Evolutionary conservation across 768 basidiomycete species (phyloP).

Genomic region (Boletus subparvulus): DNA sequence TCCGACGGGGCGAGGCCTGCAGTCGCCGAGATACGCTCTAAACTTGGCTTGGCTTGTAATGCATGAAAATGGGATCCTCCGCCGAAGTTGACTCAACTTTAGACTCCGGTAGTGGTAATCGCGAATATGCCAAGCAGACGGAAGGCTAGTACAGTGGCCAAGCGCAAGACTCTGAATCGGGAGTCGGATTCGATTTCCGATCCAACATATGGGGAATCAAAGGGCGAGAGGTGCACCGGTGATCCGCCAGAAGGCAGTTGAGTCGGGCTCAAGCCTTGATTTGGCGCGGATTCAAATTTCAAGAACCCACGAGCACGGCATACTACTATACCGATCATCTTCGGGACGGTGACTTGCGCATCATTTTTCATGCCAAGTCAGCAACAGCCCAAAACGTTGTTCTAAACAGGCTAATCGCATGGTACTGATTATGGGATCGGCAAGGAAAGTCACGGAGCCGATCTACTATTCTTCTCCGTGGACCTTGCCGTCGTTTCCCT

Average conservation of each 20-base stretch:
- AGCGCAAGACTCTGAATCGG: background rate
- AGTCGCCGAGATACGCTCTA: background rate
- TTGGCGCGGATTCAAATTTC: background rate
- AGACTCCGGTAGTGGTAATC: background rate
- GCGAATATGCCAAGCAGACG: background rate
- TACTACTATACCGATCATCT: conserved; percentile 10
- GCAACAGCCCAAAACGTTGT: background rate
- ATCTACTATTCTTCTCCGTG: conserved; percentile 3
- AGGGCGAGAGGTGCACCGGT: background rate
- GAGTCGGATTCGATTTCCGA: conserved; percentile 9
- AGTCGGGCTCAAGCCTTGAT: conserved; percentile 6
- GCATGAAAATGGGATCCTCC: background rate
- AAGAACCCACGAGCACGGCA: background rate
- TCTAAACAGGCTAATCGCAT: conserved; percentile 1
- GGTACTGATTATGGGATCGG: conserved; percentile 4
- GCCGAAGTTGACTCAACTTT: background rate
- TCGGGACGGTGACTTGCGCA: conserved; percentile 10
- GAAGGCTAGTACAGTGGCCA: background rate
- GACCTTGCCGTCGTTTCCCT: background rate
- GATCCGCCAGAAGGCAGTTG: conserved; percentile 13
- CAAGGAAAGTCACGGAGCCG: conserved; percentile 4
- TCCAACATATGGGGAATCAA: conserved; percentile 1
- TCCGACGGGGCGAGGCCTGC: background rate
- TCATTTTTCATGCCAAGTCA: background rate
- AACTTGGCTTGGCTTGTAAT: background rate